Percentiles rank a stretch among this genome's conserved stretches.
phyloP scores from a whole-genome alignment of 306 rosid species.

The Trifolium fragiferum region DNA sequence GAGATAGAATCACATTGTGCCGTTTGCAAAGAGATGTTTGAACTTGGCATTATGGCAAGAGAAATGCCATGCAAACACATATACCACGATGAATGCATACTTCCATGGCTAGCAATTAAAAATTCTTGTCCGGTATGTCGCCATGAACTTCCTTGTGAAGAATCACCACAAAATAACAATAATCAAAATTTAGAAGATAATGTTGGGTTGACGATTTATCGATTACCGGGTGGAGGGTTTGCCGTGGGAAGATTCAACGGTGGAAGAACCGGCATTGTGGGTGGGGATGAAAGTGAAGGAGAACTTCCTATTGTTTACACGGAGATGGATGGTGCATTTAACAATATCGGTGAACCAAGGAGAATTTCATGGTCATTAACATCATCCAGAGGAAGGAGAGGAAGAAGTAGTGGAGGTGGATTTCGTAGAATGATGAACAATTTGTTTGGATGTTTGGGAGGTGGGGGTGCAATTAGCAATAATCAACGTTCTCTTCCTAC shows the following conservation, averaged over 20 bases:
- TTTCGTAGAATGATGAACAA: constrained; percentile 48
- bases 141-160: constrained; percentile 41
- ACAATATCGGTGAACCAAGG: constrained; percentile 57
- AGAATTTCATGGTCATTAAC: constrained; percentile 56
- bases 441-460: constrained; percentile 63
- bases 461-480: constrained; percentile 35
- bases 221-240: constrained; percentile 80
- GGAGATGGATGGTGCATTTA: constrained; percentile 70
- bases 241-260: constrained; percentile 68
- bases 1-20: constrained; percentile 65
- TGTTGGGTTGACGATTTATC: constrained; percentile 71
- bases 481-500: constrained; percentile 29
- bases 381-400: constrained; percentile 45
- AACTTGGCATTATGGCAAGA: constrained; percentile 27
- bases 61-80: constrained; percentile 72
- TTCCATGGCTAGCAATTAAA: constrained; percentile 68
- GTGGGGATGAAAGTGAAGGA: constrained; percentile 21
- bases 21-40: constrained; percentile 70
- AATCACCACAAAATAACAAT: background rate
- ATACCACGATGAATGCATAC: constrained; percentile 71
- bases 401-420: constrained; percentile 52
- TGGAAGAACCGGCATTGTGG: background rate
- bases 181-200: constrained; percentile 37
- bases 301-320: constrained; percentile 74
- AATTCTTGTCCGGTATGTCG: constrained; percentile 79